Conservation (phyloP, 2,329 filamentous ascomycete genomes). For the Knoxdaviesia proteae region DNA sequence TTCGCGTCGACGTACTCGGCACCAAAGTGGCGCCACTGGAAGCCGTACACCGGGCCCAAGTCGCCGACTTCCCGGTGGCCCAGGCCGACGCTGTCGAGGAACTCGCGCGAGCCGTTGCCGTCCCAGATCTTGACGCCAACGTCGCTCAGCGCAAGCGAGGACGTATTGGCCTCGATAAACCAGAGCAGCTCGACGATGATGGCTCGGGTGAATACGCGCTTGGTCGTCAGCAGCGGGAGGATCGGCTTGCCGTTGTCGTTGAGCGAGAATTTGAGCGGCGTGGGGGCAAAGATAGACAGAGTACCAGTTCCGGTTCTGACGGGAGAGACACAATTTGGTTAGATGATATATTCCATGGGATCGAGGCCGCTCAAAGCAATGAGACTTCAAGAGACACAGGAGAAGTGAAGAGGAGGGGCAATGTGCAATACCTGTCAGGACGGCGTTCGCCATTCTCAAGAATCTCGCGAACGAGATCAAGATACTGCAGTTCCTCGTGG, state of each 20-base stretch:
- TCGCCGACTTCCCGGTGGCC: slow-evolving; percentile 69
- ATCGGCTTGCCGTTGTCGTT: slow-evolving; percentile 40
- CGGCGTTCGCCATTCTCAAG: slow-evolving; percentile 67
- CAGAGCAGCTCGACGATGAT: slow-evolving; percentile 86
- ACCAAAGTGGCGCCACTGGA: slow-evolving; percentile 97
- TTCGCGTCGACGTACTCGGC: slow-evolving; percentile 65
- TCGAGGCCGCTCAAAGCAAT: neutral
- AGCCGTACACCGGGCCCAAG: slow-evolving; percentile 88
- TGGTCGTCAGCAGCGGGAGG: slow-evolving; percentile 87
- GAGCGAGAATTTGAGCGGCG: slow-evolving; percentile 70
- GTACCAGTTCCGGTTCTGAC: slow-evolving; percentile 84
- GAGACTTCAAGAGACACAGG: neutral
- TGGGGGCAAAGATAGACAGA: slow-evolving; percentile 69
- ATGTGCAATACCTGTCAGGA: slow-evolving; percentile 47
- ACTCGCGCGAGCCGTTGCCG: slow-evolving; percentile 80
- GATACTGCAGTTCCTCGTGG: slow-evolving; percentile 88
- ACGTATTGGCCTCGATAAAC: slow-evolving; percentile 78
- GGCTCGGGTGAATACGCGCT: slow-evolving; percentile 82
- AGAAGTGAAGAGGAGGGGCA: neutral
- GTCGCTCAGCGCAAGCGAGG: slow-evolving; percentile 52
- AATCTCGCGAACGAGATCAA: slow-evolving; percentile 73
- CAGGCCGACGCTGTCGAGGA: slow-evolving; percentile 70
- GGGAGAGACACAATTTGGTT: neutral
- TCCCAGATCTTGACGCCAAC: slow-evolving; percentile 95
- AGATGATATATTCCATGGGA: neutral